Base-by-base conservation (phyloP, 2,329 filamentous ascomycete species). In the Verticillium klebahnii region DNA sequence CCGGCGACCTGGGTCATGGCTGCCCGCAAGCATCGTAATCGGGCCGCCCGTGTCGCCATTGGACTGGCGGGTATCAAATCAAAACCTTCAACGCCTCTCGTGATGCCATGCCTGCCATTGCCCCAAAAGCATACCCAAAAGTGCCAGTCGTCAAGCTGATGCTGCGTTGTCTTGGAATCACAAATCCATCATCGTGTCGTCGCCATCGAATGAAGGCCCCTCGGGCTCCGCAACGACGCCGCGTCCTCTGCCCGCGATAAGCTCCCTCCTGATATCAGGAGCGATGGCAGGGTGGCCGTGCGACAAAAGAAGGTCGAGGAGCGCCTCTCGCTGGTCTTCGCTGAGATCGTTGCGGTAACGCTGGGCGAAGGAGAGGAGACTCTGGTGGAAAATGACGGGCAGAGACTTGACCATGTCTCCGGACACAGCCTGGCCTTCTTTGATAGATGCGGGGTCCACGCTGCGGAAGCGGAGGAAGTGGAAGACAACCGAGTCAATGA, bases 311-410 rank as follows among this genome's bases (percentile, higher is more conserved):
- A 99, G 77, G 77, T 99, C 95, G 6, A 99, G 79, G 58, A 99
- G 78, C 0, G 93, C 91, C 77, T 99, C 94, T 68, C 93, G 83
- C 79, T 97, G 93, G 68, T 97, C 93, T 74, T 97, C 93, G 1
- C 93, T 97, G 68, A 97, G 94, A 74, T 98, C 94, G 68, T 97
- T 96, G 71, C 93, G 89, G 78, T 98, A 99, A 61, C 94, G 84
- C 77, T 97, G 91, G 31, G 95, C 93, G 77, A 99, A 99, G 2
- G 92, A 90, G 60, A 99, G 78, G 34, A 99, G 80, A 69, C 90
- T 93, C 78, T 98, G 94, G 75, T 99, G 95, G 93, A 94, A 99
- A 61, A 99, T 87, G 8, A 99, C 93, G 0, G 96, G 95, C 66
- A 98, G 75, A 72, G 90, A 92, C 71, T 67, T 82, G 75, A 74